Evolutionary conservation across 306 rosid species (phyloP), one percentile per base, ranked within the genome.

Genomic region (Rosa rugosa): DNA sequence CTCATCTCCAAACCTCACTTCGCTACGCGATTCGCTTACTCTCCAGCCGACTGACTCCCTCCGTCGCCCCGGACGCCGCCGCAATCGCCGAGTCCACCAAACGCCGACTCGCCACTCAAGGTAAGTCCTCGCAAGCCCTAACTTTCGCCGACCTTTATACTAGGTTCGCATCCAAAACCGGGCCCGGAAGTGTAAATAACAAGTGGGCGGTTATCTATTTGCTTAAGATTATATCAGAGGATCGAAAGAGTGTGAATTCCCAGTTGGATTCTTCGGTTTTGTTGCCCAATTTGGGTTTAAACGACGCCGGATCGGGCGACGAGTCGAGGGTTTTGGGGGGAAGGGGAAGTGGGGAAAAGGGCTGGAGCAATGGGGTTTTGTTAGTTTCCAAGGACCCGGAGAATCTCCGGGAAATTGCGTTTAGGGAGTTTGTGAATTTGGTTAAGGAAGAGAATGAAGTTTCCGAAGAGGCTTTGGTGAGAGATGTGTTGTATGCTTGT

Each of bases 181-280:
- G 94, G 44, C 85, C 89, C 8, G 96, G 93, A 2, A 85, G 92
- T 65, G 94, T 96, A 0, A 87, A 91, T 77, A 93, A 96, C 84
- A 96, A 96, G 53, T 96, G 98, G 98, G 97, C 97, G 5, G 90
- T 96, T 9, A 83, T 96, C 27, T 91, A 93, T 80, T 82, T 96
- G 69, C 94, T 96, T 60, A 87, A 91, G 49, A 89, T 85, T 75
- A 77, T 96, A 44, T 91, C 98, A 5, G 85, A 90, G 73, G 99
- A 96, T 73, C 87, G 94, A 1, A 87, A 85, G 62, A 76, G 75
- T 45, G 44, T 34, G 4, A 80, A 81, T 11, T 45, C 76, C 42
- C 91, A 77, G 51, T 75, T 90, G 69, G 91, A 86, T 69, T 51
- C 91, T 40, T 87, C 88, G 20, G 45, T 78, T n/a, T 84, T 93